These are phyloP conservation scores for Manihot esculenta DNA, from an alignment of 441 rosid genomes.

Conservation along the genomic window DNA sequence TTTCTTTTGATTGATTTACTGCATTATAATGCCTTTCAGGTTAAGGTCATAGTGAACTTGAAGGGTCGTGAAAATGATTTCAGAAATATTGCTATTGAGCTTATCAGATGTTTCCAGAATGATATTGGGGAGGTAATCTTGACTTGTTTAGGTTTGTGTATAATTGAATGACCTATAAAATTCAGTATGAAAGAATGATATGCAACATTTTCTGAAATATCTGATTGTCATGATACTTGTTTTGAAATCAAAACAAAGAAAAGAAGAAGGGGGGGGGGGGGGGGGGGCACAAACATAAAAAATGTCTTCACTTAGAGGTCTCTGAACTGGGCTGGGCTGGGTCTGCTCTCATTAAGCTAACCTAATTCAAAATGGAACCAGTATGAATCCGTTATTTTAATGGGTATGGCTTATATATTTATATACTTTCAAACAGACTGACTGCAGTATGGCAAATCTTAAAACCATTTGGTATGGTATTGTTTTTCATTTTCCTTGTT, in stretches of 20 bases:
- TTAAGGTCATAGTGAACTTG: conserved; percentile 81
- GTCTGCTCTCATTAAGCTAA: neutral
- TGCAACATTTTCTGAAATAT: neutral
- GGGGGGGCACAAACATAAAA: neutral
- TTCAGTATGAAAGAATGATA: conserved; percentile 9
- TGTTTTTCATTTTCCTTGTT: neutral
- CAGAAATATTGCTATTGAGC: conserved; percentile 87
- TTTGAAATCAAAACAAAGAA: neutral
- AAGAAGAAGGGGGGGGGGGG: too few relatives aligned
- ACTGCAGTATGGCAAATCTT: neutral
- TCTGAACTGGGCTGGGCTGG: neutral
- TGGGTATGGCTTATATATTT: neutral
- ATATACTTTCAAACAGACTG: neutral
- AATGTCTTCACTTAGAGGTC: neutral
- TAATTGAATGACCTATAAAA: neutral
- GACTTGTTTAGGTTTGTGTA: neutral
- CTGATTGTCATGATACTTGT: neutral
- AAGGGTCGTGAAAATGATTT: conserved; percentile 93
- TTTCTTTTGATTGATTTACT: conserved; percentile 18
- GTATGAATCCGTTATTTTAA: neutral
- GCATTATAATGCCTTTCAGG: conserved; percentile 47
- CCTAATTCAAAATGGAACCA: neutral
- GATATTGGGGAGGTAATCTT: conserved; percentile 78
- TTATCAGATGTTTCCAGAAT: conserved; percentile 75
- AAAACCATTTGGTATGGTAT: neutral